phyloP scores from a whole-genome alignment of 2,329 filamentous ascomycete genomes.

The Cercospora zeina region DNA sequence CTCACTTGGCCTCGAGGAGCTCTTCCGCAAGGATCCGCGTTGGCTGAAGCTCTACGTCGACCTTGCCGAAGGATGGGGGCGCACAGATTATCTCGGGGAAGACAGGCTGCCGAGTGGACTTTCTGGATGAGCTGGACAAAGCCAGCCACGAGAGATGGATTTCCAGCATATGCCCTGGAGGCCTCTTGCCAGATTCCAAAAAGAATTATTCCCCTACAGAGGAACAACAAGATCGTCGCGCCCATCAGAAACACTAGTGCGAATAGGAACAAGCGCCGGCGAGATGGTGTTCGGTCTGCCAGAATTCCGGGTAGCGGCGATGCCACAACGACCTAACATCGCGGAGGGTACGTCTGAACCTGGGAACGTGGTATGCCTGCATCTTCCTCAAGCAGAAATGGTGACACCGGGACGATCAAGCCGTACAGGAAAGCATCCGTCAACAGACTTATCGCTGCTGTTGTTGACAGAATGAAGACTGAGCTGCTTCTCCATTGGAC shows the following conservation, averaged over 20 bases:
- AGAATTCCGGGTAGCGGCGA: background rate
- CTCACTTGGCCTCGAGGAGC: too few relatives aligned
- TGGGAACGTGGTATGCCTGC: constrained; percentile 52
- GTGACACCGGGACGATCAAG: constrained; percentile 56
- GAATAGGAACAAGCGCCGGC: background rate
- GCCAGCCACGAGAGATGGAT: too few relatives aligned
- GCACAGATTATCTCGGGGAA: too few relatives aligned
- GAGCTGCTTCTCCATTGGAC: too few relatives aligned
- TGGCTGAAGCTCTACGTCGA: too few relatives aligned
- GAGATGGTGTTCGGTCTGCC: background rate
- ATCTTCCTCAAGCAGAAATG: constrained; percentile 55
- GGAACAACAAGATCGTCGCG: background rate
- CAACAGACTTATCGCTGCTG: constrained; percentile 50
- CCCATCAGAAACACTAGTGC: background rate
- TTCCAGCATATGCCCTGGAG: background rate
- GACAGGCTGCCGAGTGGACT: too few relatives aligned
- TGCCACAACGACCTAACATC: background rate
- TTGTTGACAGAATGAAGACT: background rate
- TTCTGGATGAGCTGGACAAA: too few relatives aligned
- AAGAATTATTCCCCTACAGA: background rate
- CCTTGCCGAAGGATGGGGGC: too few relatives aligned
- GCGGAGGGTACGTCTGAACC: constrained; percentile 11
- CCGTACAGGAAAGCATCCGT: constrained; percentile 60
- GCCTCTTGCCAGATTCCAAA: background rate
- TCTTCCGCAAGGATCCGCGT: too few relatives aligned